Percentiles rank a stretch among this genome's conserved stretches.
phyloP scores from a whole-genome alignment of 2,329 filamentous ascomycete species.

The Epichloe amarillans region DNA sequence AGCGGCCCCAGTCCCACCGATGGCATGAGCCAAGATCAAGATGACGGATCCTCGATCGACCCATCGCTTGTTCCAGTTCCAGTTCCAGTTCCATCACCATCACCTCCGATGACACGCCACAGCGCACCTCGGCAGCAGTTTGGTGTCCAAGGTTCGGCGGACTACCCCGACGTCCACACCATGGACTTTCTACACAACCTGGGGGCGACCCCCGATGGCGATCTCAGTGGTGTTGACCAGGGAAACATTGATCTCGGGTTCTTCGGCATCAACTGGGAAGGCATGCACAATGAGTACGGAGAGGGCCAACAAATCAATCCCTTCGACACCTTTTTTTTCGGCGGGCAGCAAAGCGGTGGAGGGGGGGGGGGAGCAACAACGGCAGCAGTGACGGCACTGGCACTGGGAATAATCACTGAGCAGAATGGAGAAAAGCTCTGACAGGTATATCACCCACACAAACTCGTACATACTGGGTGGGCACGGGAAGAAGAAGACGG shows the following conservation, averaged over 20 bases:
- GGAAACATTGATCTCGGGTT: slow-evolving; percentile 50
- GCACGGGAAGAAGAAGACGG: too few species aligned
- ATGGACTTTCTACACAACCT: slow-evolving; percentile 41
- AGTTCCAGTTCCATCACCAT: slow-evolving; percentile 32
- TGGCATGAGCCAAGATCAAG: slow-evolving; percentile 18
- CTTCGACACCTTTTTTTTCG: slow-evolving; percentile 61
- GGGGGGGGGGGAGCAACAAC: slow-evolving; percentile 13
- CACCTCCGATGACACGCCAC: slow-evolving; percentile 27
- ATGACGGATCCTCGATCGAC: slow-evolving; percentile 21
- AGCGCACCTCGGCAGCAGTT: slow-evolving; percentile 23
- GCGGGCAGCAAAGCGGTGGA: slow-evolving; percentile 30
- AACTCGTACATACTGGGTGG: too few species aligned
- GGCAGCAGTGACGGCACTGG: slow-evolving; percentile 8
- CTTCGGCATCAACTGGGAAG: slow-evolving; percentile 52
- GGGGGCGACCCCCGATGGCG: slow-evolving; percentile 19
- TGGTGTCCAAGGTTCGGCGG: slow-evolving; percentile 20
- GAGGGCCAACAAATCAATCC: slow-evolving; percentile 51
- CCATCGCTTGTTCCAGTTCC: slow-evolving; percentile 30
- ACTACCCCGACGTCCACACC: slow-evolving; percentile 35
- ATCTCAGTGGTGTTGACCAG: slow-evolving; percentile 24
- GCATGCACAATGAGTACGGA: slow-evolving; percentile 48
- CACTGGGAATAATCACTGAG: not conserved
- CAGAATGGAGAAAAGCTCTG: too few species aligned
- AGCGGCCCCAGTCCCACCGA: slow-evolving; percentile 14
- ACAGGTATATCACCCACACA: too few species aligned